Percentiles rank a stretch among this genome's conserved stretches.
phyloP scores from a whole-genome alignment of 345 rosid genomes.

The Ceriops decandra region DNA sequence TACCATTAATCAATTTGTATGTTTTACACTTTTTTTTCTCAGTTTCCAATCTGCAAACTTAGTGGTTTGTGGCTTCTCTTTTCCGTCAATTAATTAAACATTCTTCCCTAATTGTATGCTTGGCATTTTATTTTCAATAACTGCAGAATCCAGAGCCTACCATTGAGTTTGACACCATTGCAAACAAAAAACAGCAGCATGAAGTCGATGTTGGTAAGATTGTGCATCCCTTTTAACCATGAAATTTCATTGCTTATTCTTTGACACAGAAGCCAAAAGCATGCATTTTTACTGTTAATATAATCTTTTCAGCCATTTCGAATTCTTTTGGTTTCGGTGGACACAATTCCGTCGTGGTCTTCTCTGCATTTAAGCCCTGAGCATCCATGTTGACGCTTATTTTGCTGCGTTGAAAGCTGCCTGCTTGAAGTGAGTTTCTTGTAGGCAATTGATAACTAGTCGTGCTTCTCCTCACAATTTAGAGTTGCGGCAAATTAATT shows the following conservation, averaged over 20 bases:
- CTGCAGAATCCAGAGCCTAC: slow-evolving; percentile 87
- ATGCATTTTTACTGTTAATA: not conserved
- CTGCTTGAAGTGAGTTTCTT: not conserved
- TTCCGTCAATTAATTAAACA: not conserved
- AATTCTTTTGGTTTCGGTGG: slow-evolving; percentile 99
- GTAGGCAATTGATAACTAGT: not conserved
- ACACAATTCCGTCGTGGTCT: slow-evolving; percentile 91
- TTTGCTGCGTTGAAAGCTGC: not conserved
- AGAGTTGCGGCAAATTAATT: slow-evolving; percentile 23
- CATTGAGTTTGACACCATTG: slow-evolving; percentile 81
- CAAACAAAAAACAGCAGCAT: slow-evolving; percentile 78
- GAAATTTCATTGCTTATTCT: slow-evolving; percentile 1
- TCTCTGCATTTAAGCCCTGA: slow-evolving; percentile 50
- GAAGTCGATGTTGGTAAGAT: slow-evolving; percentile 96
- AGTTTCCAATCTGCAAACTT: not conserved
- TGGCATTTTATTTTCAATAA: slow-evolving; percentile 9
- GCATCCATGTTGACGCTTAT: slow-evolving; percentile 4
- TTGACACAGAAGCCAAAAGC: not conserved
- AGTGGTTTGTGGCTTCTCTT: not conserved
- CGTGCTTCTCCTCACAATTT: slow-evolving; percentile 18
- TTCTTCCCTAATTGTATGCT: not conserved
- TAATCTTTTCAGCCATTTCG: slow-evolving; percentile 65
- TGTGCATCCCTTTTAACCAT: not conserved
- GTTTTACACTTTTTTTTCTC: slow-evolving; percentile 19
- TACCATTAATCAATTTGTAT: slow-evolving; percentile 86